A percentile compares a stretch with the other conserved stretches of the same genome.
phyloP scores from a whole-genome alignment of 2,329 filamentous ascomycete genomes.

The Hyphodiscus sp. region DNA sequence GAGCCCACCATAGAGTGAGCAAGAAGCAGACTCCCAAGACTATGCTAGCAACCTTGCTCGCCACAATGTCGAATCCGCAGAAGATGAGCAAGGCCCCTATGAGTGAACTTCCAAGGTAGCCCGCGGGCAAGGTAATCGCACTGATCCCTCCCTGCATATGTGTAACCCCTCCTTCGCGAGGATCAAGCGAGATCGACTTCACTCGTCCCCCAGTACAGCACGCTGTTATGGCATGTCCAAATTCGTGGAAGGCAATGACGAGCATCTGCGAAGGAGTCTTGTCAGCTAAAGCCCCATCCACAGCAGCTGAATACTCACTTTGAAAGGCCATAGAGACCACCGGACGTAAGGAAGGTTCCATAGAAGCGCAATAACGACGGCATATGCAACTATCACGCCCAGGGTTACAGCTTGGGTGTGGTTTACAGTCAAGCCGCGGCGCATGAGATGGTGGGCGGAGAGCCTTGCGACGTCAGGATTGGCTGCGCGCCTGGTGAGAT shows the following conservation, averaged over 20 bases:
- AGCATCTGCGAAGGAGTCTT: constrained; percentile 55
- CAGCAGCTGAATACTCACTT: constrained; percentile 40
- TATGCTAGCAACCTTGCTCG: constrained; percentile 71
- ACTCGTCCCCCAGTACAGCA: constrained; percentile 67
- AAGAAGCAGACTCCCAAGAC: constrained; percentile 68
- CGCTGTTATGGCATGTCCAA: constrained; percentile 68
- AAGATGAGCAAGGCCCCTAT: constrained; percentile 74
- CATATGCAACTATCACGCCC: constrained; percentile 64
- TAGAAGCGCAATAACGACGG: constrained; percentile 66
- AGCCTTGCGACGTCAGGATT: constrained; percentile 14
- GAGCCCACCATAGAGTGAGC: constrained; percentile 76
- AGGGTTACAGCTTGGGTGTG: constrained; percentile 65
- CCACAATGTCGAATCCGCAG: constrained; percentile 75
- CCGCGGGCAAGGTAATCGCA: constrained; percentile 67
- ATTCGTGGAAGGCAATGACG: constrained; percentile 77
- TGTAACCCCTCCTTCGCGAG: constrained; percentile 71
- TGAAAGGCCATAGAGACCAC: constrained; percentile 74
- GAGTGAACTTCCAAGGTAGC: constrained; percentile 70
- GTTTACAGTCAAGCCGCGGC: constrained; percentile 33
- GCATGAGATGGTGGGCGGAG: constrained; percentile 12
- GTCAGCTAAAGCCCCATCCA: not conserved
- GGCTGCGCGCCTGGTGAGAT: constrained; percentile 6
- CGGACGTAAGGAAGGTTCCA: constrained; percentile 77
- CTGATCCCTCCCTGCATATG: constrained; percentile 67
- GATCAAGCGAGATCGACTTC: constrained; percentile 67